Base-by-base conservation (phyloP, 129 eudicot genomes). In the Lactuca saligna region DNA sequence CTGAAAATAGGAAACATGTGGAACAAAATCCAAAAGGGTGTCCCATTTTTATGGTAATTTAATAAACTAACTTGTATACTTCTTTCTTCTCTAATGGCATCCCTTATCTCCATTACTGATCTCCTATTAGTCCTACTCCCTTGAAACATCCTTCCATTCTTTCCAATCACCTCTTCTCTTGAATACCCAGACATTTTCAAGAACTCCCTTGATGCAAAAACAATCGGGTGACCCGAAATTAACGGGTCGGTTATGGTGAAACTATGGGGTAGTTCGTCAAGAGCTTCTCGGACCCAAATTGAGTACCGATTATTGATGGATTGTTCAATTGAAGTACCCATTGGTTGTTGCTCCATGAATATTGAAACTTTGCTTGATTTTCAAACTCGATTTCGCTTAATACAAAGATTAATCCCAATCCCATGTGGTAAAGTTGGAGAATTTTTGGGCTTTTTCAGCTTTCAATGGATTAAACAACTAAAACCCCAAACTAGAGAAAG, bases 21-120 rank as follows among this genome's bases (percentile, higher is more conserved):
- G 84, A 88, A 91, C 75, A 91, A 83, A 79, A 88, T 83, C 97
- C 96, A 91, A 77, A 91, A 85, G 62, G 97, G 96, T 39, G 86
- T 80, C 77, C 90, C 93, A 37, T 91, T 88, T 49, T 85, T 91
- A 55, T 74, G 73, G 54, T 88, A 87, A 72, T 91, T 91, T 74
- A 91, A 67, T 61, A 91, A 64, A 69, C 75, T 82, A 38, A 91
- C 48, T 77, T 88, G 90, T 29, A 82, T 37, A 65, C 54, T 73
- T 73, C 77, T 88, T 72, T 88, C 96, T 64, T 83, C 93, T 39
- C 96, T 71, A 83, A 88, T 70, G 13, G 97, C 97, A 68, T 88
- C 93, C 54, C 96, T 74, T 66, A 91, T 91, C 55, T 83, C 96
- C 90, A 83, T 81, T 4, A 91, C 87, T 8, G 93, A 75, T 79